A percentile compares a stretch with the other conserved stretches of the same genome.
These are phyloP conservation scores for Cryptococcus deneoformans DNA, from an alignment of 1,284 basidiomycete species.

Conservation along the genomic window DNA sequence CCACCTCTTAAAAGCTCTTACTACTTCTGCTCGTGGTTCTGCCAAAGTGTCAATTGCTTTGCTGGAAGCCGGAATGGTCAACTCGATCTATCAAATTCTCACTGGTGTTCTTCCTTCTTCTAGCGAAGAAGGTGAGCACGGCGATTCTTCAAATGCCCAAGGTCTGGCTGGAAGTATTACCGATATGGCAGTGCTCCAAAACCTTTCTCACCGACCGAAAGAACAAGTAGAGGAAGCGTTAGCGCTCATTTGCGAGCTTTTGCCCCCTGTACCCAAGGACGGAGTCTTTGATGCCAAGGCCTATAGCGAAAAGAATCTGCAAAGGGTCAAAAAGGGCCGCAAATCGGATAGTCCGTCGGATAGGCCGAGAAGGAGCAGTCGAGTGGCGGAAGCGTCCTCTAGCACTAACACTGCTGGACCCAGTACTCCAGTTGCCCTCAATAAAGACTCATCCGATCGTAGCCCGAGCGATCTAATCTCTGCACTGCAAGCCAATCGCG, in stretches of 20 bases:
- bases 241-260: constrained; percentile 78
- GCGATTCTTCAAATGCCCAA: constrained; percentile 58
- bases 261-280: constrained; percentile 83
- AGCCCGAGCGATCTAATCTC: constrained; percentile 1
- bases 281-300: constrained; percentile 89
- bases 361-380: constrained; percentile 16
- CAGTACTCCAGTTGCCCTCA: neutral
- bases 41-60: constrained; percentile 79
- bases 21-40: constrained; percentile 78
- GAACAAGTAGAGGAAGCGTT: constrained; percentile 93
- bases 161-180: constrained; percentile 78
- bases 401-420: neutral
- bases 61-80: constrained; percentile 84
- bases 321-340: constrained; percentile 38
- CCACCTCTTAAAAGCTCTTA: constrained; percentile 77
- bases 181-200: constrained; percentile 98
- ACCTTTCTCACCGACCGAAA: constrained; percentile 91
- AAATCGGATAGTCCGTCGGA: constrained; percentile 18
- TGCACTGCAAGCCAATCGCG: constrained; percentile 2
- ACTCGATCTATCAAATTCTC: constrained; percentile 86
- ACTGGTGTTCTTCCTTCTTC: constrained; percentile 81
- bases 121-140: constrained; percentile 60
- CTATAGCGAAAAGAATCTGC: constrained; percentile 82
- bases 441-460: neutral
- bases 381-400: constrained; percentile 12